phyloP scores from a whole-genome alignment of 129 eudicot species.

The Helianthus annuus region HanXRQr2.0-SUNRISE NC_035449.2:10935889-10936388 shows the following conservation, averaged over 20 bases:
- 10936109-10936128: conserved; percentile 71
- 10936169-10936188: conserved; percentile 58
- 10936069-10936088: background rate
- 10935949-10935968: conserved; percentile 54
- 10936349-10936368: conserved; percentile 60
- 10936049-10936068: conserved; percentile 14
- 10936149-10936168: conserved; percentile 64
- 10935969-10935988: conserved; percentile 79
- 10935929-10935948: conserved; percentile 76
- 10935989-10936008: conserved; percentile 82
- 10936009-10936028: conserved; percentile 55
- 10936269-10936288: conserved; percentile 59
- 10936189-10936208: conserved; percentile 56
- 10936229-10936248: conserved; percentile 52
- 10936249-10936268: conserved; percentile 57
- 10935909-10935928: conserved; percentile 62
- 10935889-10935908: conserved; percentile 69
- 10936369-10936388: conserved; percentile 57
- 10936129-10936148: conserved; percentile 56
- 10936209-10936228: conserved; percentile 34
- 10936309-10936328: conserved; percentile 83
- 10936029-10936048: conserved; percentile 43
- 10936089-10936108: conserved; percentile 56
- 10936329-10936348: conserved; percentile 63
- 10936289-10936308: conserved; percentile 60